Base-by-base conservation (phyloP, 345 rosid species). In the Tarenaya hassleriana region DNA sequence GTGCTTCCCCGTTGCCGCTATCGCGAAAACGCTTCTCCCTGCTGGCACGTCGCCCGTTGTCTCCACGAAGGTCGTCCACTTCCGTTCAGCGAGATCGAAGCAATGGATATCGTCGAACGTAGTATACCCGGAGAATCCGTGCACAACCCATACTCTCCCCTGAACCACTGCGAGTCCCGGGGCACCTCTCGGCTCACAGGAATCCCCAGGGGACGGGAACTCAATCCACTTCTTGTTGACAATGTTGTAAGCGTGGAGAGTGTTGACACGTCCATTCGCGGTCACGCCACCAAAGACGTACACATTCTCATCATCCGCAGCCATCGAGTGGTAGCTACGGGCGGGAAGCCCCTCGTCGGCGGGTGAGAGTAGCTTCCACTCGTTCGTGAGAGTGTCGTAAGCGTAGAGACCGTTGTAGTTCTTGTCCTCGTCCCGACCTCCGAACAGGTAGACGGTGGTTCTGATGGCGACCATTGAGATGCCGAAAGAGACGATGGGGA, bases 211-310 rank as follows among this genome's bases (percentile, higher is more conserved):
- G 7, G 56, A 31, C 12, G 71, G 67, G 42, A 60, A 67, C 58
- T 67, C 53, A 17, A 55, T 17, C 71, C 71, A 67, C 19, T 67
- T 67, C 52, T 17, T 10, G 34, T 67, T 67, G 37, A 67, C 35
- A 3, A 55, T 62, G 13, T 67, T 65, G 9, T 67, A 67, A 4
- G 48, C 67, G 3, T 61, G 43, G 10, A 67, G 37, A 3, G 66
- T 61, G 6, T 67, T 67, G 0, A 61, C 51, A 13, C 71, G 51
- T 8, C 71, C 71, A 8, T 54, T 54, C 19, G 62, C 52, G 3
- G 47, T 55, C 12, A 60, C 66, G 0, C 71, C 71, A 49, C 71
- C 71, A 55, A 67, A 67, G 41, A 67, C 53, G 24, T 67, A 67
- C 27, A 67, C 37, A 31, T 60, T 61, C 10, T 56, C 37, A 7